Evolutionary conservation across 306 rosid genomes (phyloP).

Genomic region (Ammopiptanthus mongolicus): DNA sequence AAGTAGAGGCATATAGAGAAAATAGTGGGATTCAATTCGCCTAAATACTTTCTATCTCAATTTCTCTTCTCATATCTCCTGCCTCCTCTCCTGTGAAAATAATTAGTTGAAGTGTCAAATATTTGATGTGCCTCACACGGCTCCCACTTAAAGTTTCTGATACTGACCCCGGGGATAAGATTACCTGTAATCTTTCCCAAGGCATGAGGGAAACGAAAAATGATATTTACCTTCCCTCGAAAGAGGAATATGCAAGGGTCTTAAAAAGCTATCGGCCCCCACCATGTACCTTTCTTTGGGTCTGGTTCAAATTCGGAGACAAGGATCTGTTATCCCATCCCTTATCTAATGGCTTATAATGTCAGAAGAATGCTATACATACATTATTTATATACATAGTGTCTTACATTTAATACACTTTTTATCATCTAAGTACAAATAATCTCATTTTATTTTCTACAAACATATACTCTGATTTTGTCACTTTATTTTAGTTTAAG

Average conservation of each 20-base stretch:
- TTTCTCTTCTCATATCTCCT: no score
- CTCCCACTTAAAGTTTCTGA: conserved; percentile 18
- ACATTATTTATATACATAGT: no score
- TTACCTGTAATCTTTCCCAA: not conserved
- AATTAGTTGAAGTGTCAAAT: conserved; percentile 17
- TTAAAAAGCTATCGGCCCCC: conserved; percentile 14
- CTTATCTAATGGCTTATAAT: not conserved
- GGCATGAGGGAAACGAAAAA: not conserved
- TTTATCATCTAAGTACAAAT: no score
- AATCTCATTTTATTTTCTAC: no score
- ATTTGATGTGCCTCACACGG: not conserved
- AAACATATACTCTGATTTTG: no score
- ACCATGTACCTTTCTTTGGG: not conserved
- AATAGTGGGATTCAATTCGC: no score
- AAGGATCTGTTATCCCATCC: not conserved
- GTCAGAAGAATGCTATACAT: not conserved
- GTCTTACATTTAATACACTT: no score
- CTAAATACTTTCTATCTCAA: no score
- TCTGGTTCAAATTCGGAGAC: not conserved
- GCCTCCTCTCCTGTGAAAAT: not conserved
- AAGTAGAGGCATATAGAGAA: no score
- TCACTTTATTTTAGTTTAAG: no score
- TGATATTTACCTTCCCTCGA: conserved; percentile 6
- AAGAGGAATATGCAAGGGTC: conserved; percentile 10
- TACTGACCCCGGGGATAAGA: not conserved